Evolutionary conservation across 2,329 filamentous ascomycete species (phyloP), one percentile per base, ranked within the genome.

Genomic region (Colletotrichum abscissum): DNA sequence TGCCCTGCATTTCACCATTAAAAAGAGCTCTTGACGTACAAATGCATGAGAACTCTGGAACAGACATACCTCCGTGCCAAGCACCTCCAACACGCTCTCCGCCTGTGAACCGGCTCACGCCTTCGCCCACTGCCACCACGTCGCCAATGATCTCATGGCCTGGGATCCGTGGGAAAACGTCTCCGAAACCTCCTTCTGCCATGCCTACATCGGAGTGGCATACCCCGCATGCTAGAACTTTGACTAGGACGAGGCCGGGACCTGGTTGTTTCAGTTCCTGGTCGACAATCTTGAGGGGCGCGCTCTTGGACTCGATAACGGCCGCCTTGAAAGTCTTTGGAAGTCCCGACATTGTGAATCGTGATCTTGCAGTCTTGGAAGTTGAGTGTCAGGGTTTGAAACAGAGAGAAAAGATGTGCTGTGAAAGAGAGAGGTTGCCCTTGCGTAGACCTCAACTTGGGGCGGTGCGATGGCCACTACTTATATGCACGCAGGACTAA

Each of bases 71-170:
- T 69, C 92, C 92, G 78, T 94, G 92, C 92, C 92, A 94, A 1
- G 88, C 81, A 0, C 88, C 91, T 12, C 93, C 93, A 5, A 94
- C 89, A 2, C 91, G 86, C 69, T 94, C 92, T 16, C 72, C 68
- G 1, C 89, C 83, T 69, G 88, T 85, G 84, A 92, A 91, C 28
- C 84, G 83, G 68, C 86, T 88, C 64, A 92, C 91, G 2, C 80
- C 83, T 0, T 87, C 83, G 6, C 91, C 90, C 0, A 94, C 80
- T 7, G 88, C 88, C 19, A 89, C 91, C 4, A 95, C 85, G 14
- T 90, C 88, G 12, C 93, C 93, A 67, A 95, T 88, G 42, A 92
- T 84, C 80, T 95, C 93, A 81, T 95, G 93, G 26, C 93, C 93
- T 0, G 92, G 91, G 2, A 91, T 82, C 6, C 89, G 86, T 1